Evolutionary conservation across 768 basidiomycete species (phyloP), one percentile per base, ranked within the genome.

Genomic region (Suillus brevipes): DNA sequence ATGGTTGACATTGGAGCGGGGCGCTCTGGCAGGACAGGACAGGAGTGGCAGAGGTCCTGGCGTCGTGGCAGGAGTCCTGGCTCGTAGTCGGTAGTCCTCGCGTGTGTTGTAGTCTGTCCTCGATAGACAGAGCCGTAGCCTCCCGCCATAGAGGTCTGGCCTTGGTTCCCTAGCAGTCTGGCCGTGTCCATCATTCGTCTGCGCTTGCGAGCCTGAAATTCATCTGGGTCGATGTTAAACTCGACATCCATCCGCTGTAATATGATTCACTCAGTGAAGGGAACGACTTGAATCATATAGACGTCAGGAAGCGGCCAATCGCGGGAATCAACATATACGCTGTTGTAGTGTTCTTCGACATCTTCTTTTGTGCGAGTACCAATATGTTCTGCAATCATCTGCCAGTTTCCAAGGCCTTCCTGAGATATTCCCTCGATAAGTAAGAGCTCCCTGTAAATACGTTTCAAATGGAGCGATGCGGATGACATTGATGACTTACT

Each of bases 361-460:
- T 99, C 96, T 72, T 97, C 94, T 74, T 90, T 95, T 13, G 95
- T 91, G 64, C 95, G 85, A 12, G 95, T 95, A 10, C 97, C 97
- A 45, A 99, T 86, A 75, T 97, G 94, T 70, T 95, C 95, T 1
- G 95, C 91, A 50, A 97, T 93, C 71, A 95, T 95, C 73, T 90
- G 90, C 97, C 97, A 99, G 74, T 98, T 99, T 4, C 97, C 97
- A 40, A 99, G 77, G 1, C 97, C 97, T 72, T 94, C 91, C 31
- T 86, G 83, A 9, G 92, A 85, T 38, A 95, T 87, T 37, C 95
- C 97, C 62, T 96, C 94, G 52, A 98, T 80, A 20, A 99, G 81
- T 8, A 97, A 80, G 2, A 99, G 82, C 74, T 99, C 97, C 78
- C 94, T 96, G 69, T 31, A 7, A 36, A 34, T 68, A 31, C 60